Conservation (phyloP, 768 basidiomycete genomes). For the Tylopilus subfusipes region DNA sequence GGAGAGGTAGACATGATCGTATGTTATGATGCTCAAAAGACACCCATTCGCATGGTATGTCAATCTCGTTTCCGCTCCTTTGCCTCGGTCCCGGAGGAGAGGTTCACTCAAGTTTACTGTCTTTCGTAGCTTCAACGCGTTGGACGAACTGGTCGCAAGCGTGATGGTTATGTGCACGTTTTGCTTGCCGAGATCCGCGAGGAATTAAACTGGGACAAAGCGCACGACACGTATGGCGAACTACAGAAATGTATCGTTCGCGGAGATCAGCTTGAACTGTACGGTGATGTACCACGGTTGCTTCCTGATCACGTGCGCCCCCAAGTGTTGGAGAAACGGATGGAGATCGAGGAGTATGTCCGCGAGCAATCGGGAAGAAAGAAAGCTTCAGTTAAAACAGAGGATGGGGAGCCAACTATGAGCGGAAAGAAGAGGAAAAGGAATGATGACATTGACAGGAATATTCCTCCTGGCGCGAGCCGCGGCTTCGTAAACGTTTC, state of each 20-base stretch:
- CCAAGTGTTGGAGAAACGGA: constrained; percentile 70
- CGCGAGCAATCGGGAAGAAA: constrained; percentile 44
- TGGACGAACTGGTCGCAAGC: constrained; percentile 92
- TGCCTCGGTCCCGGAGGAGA: background rate
- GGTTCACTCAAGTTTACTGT: constrained; percentile 1
- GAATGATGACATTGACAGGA: constrained; percentile 61
- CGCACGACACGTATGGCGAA: constrained; percentile 79
- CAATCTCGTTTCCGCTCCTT: background rate
- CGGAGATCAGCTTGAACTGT: constrained; percentile 86
- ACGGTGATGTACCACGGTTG: constrained; percentile 85
- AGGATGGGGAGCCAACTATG: constrained; percentile 29
- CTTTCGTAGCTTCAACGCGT: constrained; percentile 81
- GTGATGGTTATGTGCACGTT: constrained; percentile 85
- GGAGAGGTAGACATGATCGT: constrained; percentile 95
- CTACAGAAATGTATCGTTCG: constrained; percentile 86
- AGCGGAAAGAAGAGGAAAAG: constrained; percentile 63
- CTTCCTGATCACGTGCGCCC: constrained; percentile 78
- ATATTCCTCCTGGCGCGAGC: constrained; percentile 71
- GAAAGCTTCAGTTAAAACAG: constrained; percentile 20
- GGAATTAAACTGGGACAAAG: constrained; percentile 85
- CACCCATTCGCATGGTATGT: constrained; percentile 91
- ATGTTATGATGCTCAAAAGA: constrained; percentile 96
- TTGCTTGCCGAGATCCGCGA: constrained; percentile 89
- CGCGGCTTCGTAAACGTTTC: constrained; percentile 70
- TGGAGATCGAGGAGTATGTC: constrained; percentile 76